Conservation (phyloP, 192 early-diverging fungal species). For the Oehlia diaphana region DNA sequence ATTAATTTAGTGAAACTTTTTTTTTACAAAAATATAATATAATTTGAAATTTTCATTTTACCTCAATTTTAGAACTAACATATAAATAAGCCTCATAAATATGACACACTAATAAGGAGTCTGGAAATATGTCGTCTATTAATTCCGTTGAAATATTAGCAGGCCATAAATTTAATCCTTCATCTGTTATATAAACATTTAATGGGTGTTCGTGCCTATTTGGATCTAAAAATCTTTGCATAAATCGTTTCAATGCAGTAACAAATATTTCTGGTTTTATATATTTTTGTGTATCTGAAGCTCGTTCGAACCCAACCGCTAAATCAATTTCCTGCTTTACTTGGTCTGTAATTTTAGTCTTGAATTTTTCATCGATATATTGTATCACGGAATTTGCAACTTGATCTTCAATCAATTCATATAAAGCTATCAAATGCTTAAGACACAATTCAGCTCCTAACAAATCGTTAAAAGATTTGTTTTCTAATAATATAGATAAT, state of each 20-base stretch:
- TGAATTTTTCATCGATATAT: constrained; percentile 20
- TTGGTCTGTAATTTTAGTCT: background rate
- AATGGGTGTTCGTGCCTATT: background rate
- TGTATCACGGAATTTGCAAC: constrained; percentile 14
- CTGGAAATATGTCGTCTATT: background rate
- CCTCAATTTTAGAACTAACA: background rate
- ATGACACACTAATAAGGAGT: background rate
- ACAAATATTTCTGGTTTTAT: constrained; percentile 12
- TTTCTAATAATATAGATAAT: constrained; percentile 1
- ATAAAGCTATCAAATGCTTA: constrained; percentile 31
- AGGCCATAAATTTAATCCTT: constrained; percentile 12
- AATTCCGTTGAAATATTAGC: background rate
- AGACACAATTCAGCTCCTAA: background rate
- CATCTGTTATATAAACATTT: background rate
- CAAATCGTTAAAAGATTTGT: background rate
- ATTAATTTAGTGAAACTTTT: background rate
- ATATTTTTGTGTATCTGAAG: background rate
- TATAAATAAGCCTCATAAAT: background rate
- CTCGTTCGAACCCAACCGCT: background rate
- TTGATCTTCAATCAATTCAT: constrained; percentile 29
- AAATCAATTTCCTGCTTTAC: background rate
- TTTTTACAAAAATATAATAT: background rate
- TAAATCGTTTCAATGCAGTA: constrained; percentile 27
- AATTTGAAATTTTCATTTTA: background rate
- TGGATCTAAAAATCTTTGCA: constrained; percentile 9